Conservation (phyloP, 495 filamentous ascomycete genomes). For the Bacidia rubella region DNA sequence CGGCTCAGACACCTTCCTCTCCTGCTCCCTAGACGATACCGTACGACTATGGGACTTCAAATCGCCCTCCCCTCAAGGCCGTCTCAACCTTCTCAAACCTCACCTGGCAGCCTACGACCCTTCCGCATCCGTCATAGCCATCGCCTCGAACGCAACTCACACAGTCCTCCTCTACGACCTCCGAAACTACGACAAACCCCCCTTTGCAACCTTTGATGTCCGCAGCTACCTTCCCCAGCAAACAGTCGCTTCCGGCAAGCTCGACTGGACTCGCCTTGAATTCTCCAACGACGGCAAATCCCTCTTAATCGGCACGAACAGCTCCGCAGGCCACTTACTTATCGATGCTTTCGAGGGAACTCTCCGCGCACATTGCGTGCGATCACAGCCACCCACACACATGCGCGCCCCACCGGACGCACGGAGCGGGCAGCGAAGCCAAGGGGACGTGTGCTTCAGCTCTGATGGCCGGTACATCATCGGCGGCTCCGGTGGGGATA, state of each 20-base stretch:
- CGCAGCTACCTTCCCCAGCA: constrained; percentile 24
- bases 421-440: constrained; percentile 26
- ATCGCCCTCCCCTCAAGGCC: constrained; percentile 59
- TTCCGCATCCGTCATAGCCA: constrained; percentile 77
- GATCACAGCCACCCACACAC: constrained; percentile 6
- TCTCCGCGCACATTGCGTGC: constrained; percentile 42
- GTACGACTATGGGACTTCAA: constrained; percentile 74
- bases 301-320: constrained; percentile 67
- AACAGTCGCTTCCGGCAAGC: constrained; percentile 16
- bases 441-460: constrained; percentile 77
- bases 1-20: constrained; percentile 78
- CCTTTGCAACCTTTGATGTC: constrained; percentile 77
- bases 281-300: constrained; percentile 92
- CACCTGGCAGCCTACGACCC: constrained; percentile 80
- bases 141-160: constrained; percentile 66
- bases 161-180: constrained; percentile 82
- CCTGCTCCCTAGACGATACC: constrained; percentile 76
- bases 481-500: constrained; percentile 55
- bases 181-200: constrained; percentile 79
- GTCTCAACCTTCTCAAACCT: constrained; percentile 60
- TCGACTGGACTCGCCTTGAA: constrained; percentile 70
- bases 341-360: constrained; percentile 78
- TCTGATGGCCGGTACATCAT: constrained; percentile 80
- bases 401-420: constrained; percentile 14
- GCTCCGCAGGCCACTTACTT: constrained; percentile 60